phyloP scores from a whole-genome alignment of 192 early-diverging fungal genomes.

The Coemansia pectinata region DNA sequence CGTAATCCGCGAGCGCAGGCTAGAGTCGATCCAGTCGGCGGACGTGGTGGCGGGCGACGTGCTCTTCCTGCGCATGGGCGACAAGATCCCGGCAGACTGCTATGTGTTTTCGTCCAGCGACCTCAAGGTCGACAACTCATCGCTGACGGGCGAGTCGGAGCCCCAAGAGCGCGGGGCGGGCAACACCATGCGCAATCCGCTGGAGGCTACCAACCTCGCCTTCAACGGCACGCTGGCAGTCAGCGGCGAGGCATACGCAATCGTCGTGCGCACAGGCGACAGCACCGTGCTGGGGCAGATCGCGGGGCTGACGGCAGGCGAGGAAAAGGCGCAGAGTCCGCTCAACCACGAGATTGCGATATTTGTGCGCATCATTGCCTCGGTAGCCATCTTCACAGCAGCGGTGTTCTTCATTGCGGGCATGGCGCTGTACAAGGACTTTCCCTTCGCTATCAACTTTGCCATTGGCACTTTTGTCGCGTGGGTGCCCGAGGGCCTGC shows the following conservation, averaged over 20 bases:
- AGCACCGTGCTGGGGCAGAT: slow-evolving; percentile 95
- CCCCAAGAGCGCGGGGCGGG: slow-evolving; percentile 75
- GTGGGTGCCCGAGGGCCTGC: slow-evolving; percentile 94
- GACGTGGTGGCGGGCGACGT: slow-evolving; percentile 87
- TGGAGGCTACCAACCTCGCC: slow-evolving; percentile 89
- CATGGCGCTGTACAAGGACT: slow-evolving; percentile 60
- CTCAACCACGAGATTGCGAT: slow-evolving; percentile 73
- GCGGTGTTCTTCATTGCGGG: slow-evolving; percentile 84
- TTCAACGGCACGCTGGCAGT: slow-evolving; percentile 90
- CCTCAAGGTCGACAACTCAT: slow-evolving; percentile 97
- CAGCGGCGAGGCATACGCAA: slow-evolving; percentile 84
- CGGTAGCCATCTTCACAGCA: slow-evolving; percentile 72
- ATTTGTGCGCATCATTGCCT: slow-evolving; percentile 86
- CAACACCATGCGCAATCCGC: slow-evolving; percentile 76
- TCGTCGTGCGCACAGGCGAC: slow-evolving; percentile 93
- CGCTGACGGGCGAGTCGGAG: slow-evolving; percentile 93
- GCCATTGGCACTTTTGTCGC: slow-evolving; percentile 87
- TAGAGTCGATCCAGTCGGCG: slow-evolving; percentile 65
- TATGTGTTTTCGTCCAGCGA: slow-evolving; percentile 77
- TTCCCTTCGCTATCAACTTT: slow-evolving; percentile 79
- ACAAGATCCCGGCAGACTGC: slow-evolving; percentile 94
- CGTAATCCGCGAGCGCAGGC: slow-evolving; percentile 75
- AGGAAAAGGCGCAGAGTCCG: slow-evolving; percentile 74
- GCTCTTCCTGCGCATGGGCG: slow-evolving; percentile 86
- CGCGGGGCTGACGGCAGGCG: slow-evolving; percentile 78